Evolutionary conservation across 768 basidiomycete species (phyloP).

Genomic region (Rhizopogon salebrosus): DNA sequence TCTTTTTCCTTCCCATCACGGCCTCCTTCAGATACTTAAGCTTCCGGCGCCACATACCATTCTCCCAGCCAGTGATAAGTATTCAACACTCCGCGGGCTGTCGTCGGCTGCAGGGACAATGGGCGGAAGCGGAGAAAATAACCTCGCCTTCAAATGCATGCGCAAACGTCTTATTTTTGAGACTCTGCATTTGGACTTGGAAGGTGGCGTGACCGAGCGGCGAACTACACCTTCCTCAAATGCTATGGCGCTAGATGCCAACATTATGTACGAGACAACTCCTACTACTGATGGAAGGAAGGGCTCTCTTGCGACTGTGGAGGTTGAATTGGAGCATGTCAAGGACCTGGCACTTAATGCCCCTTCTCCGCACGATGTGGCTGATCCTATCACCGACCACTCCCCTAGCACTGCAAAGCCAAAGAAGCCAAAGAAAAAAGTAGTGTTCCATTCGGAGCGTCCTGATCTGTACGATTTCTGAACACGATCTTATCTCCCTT

Average conservation of each 20-base stretch:
- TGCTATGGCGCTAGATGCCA: constrained; percentile 14
- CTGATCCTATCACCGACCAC: constrained; percentile 7
- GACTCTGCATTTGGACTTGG: constrained; percentile 83
- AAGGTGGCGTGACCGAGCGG: constrained; percentile 79
- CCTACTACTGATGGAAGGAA: constrained; percentile 8
- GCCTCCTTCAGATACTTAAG: constrained; percentile 71
- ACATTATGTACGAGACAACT: constrained; percentile 5
- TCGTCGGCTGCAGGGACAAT: constrained; percentile 44
- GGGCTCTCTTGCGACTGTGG: constrained; percentile 32
- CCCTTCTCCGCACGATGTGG: background rate
- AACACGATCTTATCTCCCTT: constrained; percentile 9
- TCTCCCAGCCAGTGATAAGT: constrained; percentile 73
- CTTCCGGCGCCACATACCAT: constrained; percentile 74
- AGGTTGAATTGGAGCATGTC: constrained; percentile 39
- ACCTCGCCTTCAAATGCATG: constrained; percentile 90
- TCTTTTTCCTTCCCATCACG: constrained; percentile 82
- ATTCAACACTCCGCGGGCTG: constrained; percentile 80
- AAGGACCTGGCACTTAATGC: constrained; percentile 8
- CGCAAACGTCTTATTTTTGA: constrained; percentile 85
- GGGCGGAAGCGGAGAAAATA: constrained; percentile 86
- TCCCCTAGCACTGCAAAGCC: constrained; percentile 13
- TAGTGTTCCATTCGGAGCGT: constrained; percentile 61
- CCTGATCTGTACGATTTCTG: constrained; percentile 76
- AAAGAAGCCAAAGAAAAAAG: constrained; percentile 59
- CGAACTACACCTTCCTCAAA: constrained; percentile 50